phyloP scores from a whole-genome alignment of 2,329 filamentous ascomycete genomes.

The Aspergillus floridensis region DNA sequence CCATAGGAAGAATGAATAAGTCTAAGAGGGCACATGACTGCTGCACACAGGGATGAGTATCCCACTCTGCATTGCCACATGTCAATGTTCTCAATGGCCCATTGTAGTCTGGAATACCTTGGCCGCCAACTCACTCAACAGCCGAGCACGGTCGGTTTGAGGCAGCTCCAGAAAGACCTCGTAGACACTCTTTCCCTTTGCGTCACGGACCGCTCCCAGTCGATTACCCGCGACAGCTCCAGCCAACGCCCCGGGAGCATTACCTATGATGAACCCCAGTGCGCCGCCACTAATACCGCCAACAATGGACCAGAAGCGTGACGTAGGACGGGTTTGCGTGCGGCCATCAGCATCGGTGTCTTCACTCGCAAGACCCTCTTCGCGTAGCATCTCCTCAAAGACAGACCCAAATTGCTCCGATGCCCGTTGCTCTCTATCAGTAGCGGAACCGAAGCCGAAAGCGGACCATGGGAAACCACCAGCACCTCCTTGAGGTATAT shows the following conservation, averaged over 20 bases:
- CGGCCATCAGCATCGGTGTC: constrained; percentile 54
- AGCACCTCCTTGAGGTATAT: constrained; percentile 45
- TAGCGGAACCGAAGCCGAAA: constrained; percentile 55
- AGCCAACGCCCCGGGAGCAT: constrained; percentile 82
- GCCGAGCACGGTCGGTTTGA: constrained; percentile 72
- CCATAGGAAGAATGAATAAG: background rate
- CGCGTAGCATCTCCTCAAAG: constrained; percentile 85
- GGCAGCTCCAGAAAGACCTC: constrained; percentile 84
- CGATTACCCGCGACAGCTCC: constrained; percentile 91
- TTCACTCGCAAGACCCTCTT: constrained; percentile 75
- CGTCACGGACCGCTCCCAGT: constrained; percentile 84
- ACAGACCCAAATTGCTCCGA: constrained; percentile 83
- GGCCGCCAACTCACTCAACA: constrained; percentile 79
- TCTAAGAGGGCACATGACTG: background rate
- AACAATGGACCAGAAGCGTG: constrained; percentile 81
- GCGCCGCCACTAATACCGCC: constrained; percentile 85
- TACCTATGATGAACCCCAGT: constrained; percentile 92
- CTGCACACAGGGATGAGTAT: background rate
- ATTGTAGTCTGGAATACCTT: constrained; percentile 67
- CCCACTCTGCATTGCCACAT: background rate
- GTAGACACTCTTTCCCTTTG: constrained; percentile 92
- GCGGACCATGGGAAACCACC: constrained; percentile 74
- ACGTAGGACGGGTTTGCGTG: constrained; percentile 50
- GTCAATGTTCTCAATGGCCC: constrained; percentile 21
- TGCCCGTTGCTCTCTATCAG: constrained; percentile 37